Evolutionary conservation across 192 early-diverging fungal genomes (phyloP).

Genomic region (Backusella westeae): DNA sequence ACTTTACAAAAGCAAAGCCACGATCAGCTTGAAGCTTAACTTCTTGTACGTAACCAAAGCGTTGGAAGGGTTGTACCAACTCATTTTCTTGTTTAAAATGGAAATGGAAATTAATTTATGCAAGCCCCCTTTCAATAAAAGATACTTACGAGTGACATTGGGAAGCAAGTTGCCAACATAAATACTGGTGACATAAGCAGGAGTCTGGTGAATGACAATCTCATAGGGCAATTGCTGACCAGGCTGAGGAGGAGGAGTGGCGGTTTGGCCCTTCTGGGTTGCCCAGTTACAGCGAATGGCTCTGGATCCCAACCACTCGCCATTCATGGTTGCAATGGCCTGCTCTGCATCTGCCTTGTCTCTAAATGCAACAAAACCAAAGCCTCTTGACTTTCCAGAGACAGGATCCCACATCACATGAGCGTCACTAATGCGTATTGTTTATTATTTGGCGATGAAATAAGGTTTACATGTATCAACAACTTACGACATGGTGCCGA

Average conservation of each 20-base stretch:
- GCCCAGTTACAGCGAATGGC: constrained; percentile 94
- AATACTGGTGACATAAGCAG: constrained; percentile 83
- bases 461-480: too few species aligned
- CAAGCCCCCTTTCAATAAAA: neutral
- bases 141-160: constrained; percentile 64
- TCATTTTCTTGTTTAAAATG: constrained; percentile 50
- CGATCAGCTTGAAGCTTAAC: constrained; percentile 85
- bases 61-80: constrained; percentile 70
- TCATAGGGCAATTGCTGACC: constrained; percentile 64
- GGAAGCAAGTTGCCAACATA: constrained; percentile 89
- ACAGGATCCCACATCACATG: constrained; percentile 91
- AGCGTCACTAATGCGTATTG: constrained; percentile 60
- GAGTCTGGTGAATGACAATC: constrained; percentile 68
- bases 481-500: constrained; percentile 75
- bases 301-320: constrained; percentile 82
- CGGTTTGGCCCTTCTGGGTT: constrained; percentile 69
- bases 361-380: constrained; percentile 89
- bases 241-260: constrained; percentile 37
- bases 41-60: constrained; percentile 76
- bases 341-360: constrained; percentile 85
- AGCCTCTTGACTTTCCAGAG: constrained; percentile 89
- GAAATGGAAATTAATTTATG: constrained; percentile 21
- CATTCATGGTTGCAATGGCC: constrained; percentile 86
- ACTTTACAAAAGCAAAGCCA: constrained; percentile 91
- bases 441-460: too few species aligned